Base-by-base conservation (phyloP, 441 rosid genomes). In the Euphorbia schlechtendalii region DNA sequence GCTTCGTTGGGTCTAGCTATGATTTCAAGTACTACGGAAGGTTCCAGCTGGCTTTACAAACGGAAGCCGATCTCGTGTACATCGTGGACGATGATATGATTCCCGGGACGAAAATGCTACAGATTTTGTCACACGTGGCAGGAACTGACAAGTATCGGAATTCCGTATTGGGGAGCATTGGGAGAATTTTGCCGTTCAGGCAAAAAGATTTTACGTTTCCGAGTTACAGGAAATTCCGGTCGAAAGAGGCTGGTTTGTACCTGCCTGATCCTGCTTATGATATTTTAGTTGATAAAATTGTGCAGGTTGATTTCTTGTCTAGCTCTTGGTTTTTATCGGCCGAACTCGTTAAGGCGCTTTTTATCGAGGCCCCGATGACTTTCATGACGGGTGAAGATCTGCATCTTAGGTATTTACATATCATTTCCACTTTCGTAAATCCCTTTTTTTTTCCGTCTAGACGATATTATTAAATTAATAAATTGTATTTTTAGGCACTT, bases 231-330 rank as follows among this genome's bases (percentile, higher is more conserved):
- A 93, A 93, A 76, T 87, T 87, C 65, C 69, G 92, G 64, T 89
- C 99, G 0, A 93, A 86, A 70, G 99, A 93, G 72, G 99, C 99
- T 0, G 99, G 99, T 15, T 83, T 93, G 17, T 93, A 93, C 58
- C 68, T 93, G 78, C 99, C 99, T 59, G 97, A 93, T 73, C 99
- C 99, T 45, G 99, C 99, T 59, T 93, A 93, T 67, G 93, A 87
- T 48, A 86, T 93, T 22, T 87, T 90, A 9, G 72, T 87, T 20
- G 82, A 87, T 58, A 82, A 77, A 67, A 84, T 88, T 60, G 90
- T 93, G 68, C 96, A 86, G 81, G 99, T 93, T n/a, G 99, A 93
- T 80, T 93, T 93, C 70, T 85, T 93, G 49, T 93, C 99, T 0
- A 93, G 99, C 72, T 93, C 99, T 0, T 93, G 99, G 99, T 93